phyloP scores from a whole-genome alignment of 371 early-diverging fungal species.

The Mucor mucedo region DNA sequence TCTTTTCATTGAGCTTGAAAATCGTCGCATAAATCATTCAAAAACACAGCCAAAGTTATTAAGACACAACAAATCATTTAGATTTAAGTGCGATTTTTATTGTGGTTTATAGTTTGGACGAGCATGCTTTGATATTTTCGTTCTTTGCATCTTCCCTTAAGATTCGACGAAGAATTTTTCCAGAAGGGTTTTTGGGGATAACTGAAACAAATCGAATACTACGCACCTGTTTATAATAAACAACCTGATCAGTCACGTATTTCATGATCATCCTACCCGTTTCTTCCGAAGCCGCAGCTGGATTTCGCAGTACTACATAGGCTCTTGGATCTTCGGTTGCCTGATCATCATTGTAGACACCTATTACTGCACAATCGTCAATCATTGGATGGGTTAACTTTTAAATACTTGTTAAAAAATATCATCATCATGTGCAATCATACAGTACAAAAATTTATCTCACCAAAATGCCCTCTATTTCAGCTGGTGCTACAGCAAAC shows the following conservation, averaged over 20 bases:
- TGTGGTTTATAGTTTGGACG: too few relatives aligned
- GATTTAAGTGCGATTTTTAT: too few relatives aligned
- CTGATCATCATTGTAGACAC: constrained; percentile 47
- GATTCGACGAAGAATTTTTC: constrained; percentile 74
- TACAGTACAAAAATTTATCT: background rate
- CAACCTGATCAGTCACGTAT: constrained; percentile 64
- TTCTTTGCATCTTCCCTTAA: constrained; percentile 20
- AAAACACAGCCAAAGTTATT: too few relatives aligned
- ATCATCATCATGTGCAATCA: too few relatives aligned
- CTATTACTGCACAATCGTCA: constrained; percentile 71
- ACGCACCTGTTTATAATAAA: constrained; percentile 72
- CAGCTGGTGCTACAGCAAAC: constrained; percentile 52
- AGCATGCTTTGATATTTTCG: constrained; percentile 3
- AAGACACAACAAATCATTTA: too few relatives aligned
- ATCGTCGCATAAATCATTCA: too few relatives aligned
- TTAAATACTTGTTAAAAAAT: background rate
- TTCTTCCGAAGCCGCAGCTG: constrained; percentile 17
- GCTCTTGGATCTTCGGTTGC: constrained; percentile 78
- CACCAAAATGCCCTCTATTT: constrained; percentile 19
- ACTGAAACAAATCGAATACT: constrained; percentile 72
- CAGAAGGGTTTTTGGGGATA: constrained; percentile 77
- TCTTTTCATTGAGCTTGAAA: too few relatives aligned
- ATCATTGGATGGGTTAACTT: constrained; percentile 58
- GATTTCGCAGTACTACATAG: constrained; percentile 55
- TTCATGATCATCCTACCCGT: constrained; percentile 42